Evolutionary conservation across 129 eudicot genomes (phyloP).

Genomic region (Flaveria trinervia): DNA sequence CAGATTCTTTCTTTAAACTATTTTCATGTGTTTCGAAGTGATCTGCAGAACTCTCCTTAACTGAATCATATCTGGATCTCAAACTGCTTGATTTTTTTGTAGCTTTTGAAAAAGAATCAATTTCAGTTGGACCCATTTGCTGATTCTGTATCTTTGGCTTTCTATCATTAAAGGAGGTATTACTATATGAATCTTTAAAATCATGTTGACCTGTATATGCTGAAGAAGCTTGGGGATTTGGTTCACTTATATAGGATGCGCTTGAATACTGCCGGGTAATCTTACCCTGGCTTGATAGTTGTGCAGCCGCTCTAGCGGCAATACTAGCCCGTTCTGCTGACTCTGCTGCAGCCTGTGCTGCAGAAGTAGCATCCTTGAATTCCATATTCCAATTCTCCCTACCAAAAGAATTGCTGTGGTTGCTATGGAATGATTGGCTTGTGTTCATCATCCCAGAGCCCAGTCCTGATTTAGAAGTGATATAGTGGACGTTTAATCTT

Average conservation of each 20-base stretch:
- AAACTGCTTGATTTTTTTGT: constrained; percentile 32
- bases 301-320: constrained; percentile 96
- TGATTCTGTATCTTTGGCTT: constrained; percentile 41
- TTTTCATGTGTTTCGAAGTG: constrained; percentile 31
- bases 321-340: constrained; percentile 91
- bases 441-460: constrained; percentile 36
- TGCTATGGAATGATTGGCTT: constrained; percentile 37
- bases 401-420: constrained; percentile 18
- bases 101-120: constrained; percentile 23
- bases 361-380: constrained; percentile 91
- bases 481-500: not conserved
- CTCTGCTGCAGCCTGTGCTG: constrained; percentile 97
- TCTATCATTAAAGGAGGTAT: constrained; percentile 37
- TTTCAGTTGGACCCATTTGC: constrained; percentile 21
- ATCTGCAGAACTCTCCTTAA: constrained; percentile 27
- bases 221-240: constrained; percentile 28
- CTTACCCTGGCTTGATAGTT: constrained; percentile 55
- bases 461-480: constrained; percentile 36
- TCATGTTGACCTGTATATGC: constrained; percentile 27
- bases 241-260: constrained; percentile 38
- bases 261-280: constrained; percentile 39
- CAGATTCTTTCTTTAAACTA: constrained; percentile 15
- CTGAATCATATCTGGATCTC: constrained; percentile 44
- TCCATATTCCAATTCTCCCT: constrained; percentile 59
- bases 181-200: constrained; percentile 32